These are phyloP conservation scores for Plenodomus tracheiphilus DNA, from an alignment of 2,329 filamentous ascomycete genomes.

Conservation along the genomic window DNA sequence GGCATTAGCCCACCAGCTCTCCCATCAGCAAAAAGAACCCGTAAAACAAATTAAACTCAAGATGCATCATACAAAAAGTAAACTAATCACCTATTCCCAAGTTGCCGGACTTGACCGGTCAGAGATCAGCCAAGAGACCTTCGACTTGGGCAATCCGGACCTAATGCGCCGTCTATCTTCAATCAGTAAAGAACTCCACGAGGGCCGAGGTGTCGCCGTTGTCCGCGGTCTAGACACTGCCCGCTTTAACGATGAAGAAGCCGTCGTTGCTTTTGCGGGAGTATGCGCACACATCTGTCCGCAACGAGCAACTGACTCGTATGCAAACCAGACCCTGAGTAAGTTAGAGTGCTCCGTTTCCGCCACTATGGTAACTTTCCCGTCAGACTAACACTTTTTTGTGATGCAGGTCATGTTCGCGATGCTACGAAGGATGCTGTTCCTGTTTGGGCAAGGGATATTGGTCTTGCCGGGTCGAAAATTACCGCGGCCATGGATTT, in stretches of 20 bases:
- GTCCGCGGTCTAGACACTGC: constrained; percentile 38
- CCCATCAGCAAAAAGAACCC: not conserved
- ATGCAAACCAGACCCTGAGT: constrained; percentile 44
- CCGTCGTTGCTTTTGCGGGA: constrained; percentile 42
- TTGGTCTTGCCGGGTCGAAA: constrained; percentile 45
- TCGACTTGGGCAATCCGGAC: constrained; percentile 26
- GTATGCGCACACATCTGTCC: constrained; percentile 36
- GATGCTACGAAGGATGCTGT: constrained; percentile 41
- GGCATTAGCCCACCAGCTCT: not conserved
- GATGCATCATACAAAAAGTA: too few relatives aligned
- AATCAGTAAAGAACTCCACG: constrained; percentile 35
- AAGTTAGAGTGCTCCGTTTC: constrained; percentile 2
- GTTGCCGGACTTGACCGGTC: constrained; percentile 23
- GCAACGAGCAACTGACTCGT: constrained; percentile 41
- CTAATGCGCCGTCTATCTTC: constrained; percentile 28
- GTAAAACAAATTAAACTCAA: constrained; percentile 1
- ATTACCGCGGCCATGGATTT: constrained; percentile 43
- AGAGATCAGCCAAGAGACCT: constrained; percentile 27
- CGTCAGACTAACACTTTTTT: not conserved
- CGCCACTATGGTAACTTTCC: not conserved
- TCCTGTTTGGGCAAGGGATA: constrained; percentile 35
- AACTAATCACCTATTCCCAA: too few relatives aligned
- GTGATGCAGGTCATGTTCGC: constrained; percentile 43
- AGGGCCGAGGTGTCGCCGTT: constrained; percentile 34
- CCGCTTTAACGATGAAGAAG: constrained; percentile 42